phyloP scores from a whole-genome alignment of 495 filamentous ascomycete species.

The Podospora didyma region DNA sequence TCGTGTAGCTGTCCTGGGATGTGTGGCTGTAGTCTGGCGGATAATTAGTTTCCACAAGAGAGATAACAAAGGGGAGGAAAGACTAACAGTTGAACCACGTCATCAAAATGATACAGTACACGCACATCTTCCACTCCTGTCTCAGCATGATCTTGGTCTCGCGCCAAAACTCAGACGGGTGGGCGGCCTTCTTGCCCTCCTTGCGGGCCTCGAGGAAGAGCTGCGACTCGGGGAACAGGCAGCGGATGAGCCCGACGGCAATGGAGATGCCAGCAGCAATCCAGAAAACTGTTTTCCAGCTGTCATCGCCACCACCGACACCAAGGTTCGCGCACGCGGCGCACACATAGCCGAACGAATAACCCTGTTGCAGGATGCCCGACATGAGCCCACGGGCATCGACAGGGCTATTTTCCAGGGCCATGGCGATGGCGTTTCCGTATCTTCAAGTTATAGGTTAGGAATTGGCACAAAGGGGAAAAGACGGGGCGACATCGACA shows the following conservation, averaged over 20 bases:
- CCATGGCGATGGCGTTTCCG: conserved; percentile 78
- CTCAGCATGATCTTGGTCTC: conserved; percentile 60
- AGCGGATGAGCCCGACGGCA: conserved; percentile 57
- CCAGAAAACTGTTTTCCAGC: conserved; percentile 65
- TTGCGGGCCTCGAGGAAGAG: conserved; percentile 65
- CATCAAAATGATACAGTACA: conserved; percentile 72
- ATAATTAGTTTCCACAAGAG: neutral
- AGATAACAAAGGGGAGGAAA: neutral
- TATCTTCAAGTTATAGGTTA: conserved; percentile 35
- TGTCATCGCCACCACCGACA: conserved; percentile 51
- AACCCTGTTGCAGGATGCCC: conserved; percentile 74
- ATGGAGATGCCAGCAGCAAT: conserved; percentile 56
- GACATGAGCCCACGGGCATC: conserved; percentile 72
- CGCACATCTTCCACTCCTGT: conserved; percentile 65
- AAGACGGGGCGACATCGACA: neutral
- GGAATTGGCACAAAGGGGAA: neutral
- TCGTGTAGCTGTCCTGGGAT: conserved; percentile 72
- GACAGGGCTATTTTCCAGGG: conserved; percentile 68
- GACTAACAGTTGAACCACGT: conserved; percentile 53
- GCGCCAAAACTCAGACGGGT: conserved; percentile 52
- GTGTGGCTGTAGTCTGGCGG: conserved; percentile 59
- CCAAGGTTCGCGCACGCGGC: conserved; percentile 68
- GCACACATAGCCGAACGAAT: conserved; percentile 69
- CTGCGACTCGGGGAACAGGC: conserved; percentile 64
- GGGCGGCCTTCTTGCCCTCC: conserved; percentile 43